Conservation (phyloP, 495 filamentous ascomycete species). For the Daldinia bambusicola region DNA sequence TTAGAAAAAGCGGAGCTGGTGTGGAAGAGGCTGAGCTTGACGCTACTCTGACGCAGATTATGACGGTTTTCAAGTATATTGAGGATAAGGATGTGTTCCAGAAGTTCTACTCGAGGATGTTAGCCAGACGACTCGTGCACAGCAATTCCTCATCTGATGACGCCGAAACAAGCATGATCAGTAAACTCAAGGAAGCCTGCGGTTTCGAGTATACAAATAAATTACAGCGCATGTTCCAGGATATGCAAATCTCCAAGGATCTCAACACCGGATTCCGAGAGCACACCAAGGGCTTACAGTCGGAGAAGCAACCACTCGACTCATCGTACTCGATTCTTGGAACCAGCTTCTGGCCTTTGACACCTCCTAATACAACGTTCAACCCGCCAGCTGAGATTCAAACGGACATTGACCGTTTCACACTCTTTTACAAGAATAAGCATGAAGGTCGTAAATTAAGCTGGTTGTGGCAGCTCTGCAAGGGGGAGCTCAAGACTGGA, state of each 20-base stretch:
- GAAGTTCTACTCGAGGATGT: constrained; percentile 97
- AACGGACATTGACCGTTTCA: constrained; percentile 87
- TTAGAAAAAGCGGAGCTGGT: constrained; percentile 91
- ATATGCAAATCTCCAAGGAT: constrained; percentile 98
- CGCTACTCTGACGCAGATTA: constrained; percentile 89
- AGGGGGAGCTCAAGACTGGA: constrained; percentile 94
- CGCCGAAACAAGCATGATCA: constrained; percentile 99
- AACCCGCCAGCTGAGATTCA: constrained; percentile 84
- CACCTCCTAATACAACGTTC: constrained; percentile 84
- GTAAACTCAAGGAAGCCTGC: constrained; percentile 98
- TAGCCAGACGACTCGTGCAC: constrained; percentile 94
- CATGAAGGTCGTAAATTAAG: constrained; percentile 95
- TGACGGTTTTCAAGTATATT: constrained; percentile 99
- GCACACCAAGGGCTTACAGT: constrained; percentile 50
- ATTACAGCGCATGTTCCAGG: constrained; percentile 99
- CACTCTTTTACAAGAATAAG: constrained; percentile 92
- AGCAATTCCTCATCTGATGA: constrained; percentile 95
- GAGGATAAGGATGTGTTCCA: constrained; percentile 99
- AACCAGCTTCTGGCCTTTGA: constrained; percentile 97
- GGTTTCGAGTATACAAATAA: constrained; percentile 99
- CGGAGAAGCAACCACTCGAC: constrained; percentile 72
- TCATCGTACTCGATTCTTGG: constrained; percentile 88
- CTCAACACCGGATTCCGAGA: constrained; percentile 85
- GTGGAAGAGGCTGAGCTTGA: constrained; percentile 95
- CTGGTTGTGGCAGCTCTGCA: constrained; percentile 98